Percentiles rank a stretch among this genome's conserved stretches.
These are phyloP conservation scores for Fusarium sp. DNA, from an alignment of 2,329 filamentous ascomycete species.

Conservation along the genomic window DNA sequence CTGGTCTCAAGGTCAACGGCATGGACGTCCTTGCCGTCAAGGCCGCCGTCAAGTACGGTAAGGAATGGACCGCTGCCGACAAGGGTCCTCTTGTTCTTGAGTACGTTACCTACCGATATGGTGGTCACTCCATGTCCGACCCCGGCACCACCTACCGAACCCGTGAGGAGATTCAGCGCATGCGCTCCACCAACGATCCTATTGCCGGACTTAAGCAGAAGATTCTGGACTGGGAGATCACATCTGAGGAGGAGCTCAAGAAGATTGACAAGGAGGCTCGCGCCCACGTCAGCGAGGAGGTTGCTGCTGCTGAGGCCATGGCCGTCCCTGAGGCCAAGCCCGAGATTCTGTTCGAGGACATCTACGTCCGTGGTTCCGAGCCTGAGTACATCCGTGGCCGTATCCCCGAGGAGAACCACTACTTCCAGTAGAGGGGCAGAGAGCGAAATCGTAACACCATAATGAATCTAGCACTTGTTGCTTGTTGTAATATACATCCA, in stretches of 20 bases:
- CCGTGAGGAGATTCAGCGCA: constrained; percentile 99
- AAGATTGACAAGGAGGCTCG: constrained; percentile 93
- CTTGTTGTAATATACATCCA: constrained; percentile 52
- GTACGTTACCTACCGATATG: constrained; percentile 99
- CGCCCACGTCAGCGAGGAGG: constrained; percentile 87
- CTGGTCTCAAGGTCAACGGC: constrained; percentile 98
- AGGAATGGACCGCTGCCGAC: constrained; percentile 84
- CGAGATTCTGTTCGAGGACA: constrained; percentile 85
- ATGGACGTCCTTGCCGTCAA: constrained; percentile 99
- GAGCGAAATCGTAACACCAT: constrained; percentile 42
- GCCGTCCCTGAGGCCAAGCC: constrained; percentile 79
- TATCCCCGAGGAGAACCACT: constrained; percentile 43
- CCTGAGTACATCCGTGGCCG: constrained; percentile 49
- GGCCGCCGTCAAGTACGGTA: constrained; percentile 93
- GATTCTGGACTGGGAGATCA: constrained; percentile 94
- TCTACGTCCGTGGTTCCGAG: constrained; percentile 47
- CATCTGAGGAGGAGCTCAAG: constrained; percentile 96
- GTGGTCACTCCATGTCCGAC: constrained; percentile 99
- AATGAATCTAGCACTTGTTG: constrained; percentile 52
- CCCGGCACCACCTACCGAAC: constrained; percentile 99
- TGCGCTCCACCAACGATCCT: constrained; percentile 98
- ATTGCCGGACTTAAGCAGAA: constrained; percentile 99
- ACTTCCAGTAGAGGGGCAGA: constrained; percentile 40
- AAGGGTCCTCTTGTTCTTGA: constrained; percentile 97
- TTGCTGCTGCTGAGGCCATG: constrained; percentile 92